Conservation (phyloP, 495 filamentous ascomycete species). For the Podospora bellae-mahoneyi region DNA sequence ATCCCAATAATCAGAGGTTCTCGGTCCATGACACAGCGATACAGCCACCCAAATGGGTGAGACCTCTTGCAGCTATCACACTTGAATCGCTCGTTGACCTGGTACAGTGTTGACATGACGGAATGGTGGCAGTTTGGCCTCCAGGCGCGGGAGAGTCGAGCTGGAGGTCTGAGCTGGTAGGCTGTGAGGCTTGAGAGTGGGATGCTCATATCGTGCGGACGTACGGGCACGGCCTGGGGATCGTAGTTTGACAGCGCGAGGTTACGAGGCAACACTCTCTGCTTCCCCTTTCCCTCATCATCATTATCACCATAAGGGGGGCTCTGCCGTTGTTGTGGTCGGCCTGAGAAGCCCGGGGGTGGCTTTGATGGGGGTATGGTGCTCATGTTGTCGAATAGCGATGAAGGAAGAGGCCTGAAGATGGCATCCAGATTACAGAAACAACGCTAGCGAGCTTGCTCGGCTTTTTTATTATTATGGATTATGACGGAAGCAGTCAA, state of each 20-base stretch:
- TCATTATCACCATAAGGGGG: background rate
- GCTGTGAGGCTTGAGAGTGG: constrained; percentile 19
- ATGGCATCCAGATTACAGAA: too few species aligned
- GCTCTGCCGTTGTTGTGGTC: background rate
- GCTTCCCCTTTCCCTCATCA: background rate
- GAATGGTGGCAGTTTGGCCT: constrained; percentile 54
- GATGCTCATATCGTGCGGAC: background rate
- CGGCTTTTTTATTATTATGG: background rate
- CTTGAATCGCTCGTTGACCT: constrained; percentile 22
- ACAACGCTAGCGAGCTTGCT: too few species aligned
- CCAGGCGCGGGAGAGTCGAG: constrained; percentile 13
- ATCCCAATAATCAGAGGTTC: constrained; percentile 44
- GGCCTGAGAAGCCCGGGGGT: background rate
- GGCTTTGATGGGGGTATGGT: background rate
- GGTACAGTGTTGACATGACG: constrained; percentile 56
- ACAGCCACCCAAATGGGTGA: constrained; percentile 61
- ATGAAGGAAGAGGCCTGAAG: background rate
- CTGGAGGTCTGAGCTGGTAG: background rate
- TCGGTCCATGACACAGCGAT: constrained; percentile 60
- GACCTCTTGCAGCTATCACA: constrained; percentile 53
- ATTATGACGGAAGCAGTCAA: background rate
- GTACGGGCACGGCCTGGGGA: constrained; percentile 2
- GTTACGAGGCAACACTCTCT: background rate
- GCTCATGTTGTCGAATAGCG: background rate
- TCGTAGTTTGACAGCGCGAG: background rate